phyloP scores from a whole-genome alignment of 345 rosid genomes.

The Punica granatum region DNA sequence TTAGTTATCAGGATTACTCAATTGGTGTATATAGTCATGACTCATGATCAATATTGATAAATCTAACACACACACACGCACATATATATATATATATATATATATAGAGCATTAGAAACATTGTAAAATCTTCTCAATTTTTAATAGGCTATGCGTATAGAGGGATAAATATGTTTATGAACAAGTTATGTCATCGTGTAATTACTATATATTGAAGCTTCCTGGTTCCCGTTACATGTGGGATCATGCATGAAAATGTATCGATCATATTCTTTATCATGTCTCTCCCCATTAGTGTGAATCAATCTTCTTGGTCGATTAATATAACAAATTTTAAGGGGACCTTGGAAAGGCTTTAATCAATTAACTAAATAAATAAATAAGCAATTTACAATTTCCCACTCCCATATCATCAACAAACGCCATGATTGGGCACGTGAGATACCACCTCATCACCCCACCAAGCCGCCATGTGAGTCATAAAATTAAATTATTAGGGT shows the following conservation, averaged over 20 bases:
- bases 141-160: no score
- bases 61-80: no score
- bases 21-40: no score
- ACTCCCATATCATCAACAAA: conserved; percentile 6
- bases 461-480: conserved; percentile 10
- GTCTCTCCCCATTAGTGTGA: not conserved
- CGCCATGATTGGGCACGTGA: conserved; percentile 24
- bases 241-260: not conserved
- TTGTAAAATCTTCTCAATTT: no score
- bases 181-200: no score
- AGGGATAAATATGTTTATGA: no score
- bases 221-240: not conserved
- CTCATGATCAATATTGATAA: no score
- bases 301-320: not conserved
- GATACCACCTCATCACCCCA: conserved; percentile 14
- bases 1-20: no score
- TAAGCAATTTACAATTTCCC: not conserved
- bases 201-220: no score
- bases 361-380: not conserved
- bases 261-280: not conserved
- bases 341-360: not conserved
- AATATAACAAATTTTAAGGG: no score
- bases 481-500: not conserved
- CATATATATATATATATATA: no score
- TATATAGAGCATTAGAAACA: no score